These are phyloP conservation scores for Colletotrichum kahawae DNA, from an alignment of 2,329 filamentous ascomycete species.

Conservation along the genomic window DNA sequence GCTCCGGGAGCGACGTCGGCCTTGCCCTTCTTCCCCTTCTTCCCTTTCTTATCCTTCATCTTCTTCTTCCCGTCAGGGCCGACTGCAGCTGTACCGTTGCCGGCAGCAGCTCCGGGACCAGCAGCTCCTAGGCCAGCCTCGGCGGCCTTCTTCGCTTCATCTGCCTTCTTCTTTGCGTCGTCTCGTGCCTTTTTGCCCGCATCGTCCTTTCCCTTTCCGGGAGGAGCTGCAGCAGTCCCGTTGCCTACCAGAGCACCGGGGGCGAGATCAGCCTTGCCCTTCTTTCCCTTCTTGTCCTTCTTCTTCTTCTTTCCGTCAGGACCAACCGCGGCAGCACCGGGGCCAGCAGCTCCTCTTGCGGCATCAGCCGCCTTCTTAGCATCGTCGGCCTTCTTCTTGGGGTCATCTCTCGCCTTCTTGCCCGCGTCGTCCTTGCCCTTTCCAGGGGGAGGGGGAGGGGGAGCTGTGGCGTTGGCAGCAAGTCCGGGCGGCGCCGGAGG, in stretches of 20 bases:
- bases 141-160: neutral
- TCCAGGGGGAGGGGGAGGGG: neutral
- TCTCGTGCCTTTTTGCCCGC: neutral
- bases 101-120: neutral
- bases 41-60: neutral
- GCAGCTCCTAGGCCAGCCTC: neutral
- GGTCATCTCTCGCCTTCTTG: slow-evolving; percentile 2
- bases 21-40: neutral
- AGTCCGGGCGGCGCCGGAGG: neutral
- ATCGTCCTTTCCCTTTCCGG: neutral
- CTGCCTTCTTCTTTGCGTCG: slow-evolving; percentile 1
- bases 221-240: neutral
- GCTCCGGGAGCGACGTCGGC: neutral
- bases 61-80: neutral
- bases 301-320: neutral
- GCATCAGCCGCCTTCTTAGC: slow-evolving; percentile 4
- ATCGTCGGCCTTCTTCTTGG: neutral
- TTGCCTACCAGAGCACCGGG: neutral
- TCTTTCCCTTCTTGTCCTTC: neutral
- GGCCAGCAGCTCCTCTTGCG: neutral
- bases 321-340: neutral
- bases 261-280: neutral
- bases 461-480: neutral
- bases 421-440: slow-evolving; percentile 1
- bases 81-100: neutral